A percentile compares a stretch with the other conserved stretches of the same genome.
phyloP scores from a whole-genome alignment of 2,329 filamentous ascomycete species.

The Macrophomina pseudophaseolina region DNA sequence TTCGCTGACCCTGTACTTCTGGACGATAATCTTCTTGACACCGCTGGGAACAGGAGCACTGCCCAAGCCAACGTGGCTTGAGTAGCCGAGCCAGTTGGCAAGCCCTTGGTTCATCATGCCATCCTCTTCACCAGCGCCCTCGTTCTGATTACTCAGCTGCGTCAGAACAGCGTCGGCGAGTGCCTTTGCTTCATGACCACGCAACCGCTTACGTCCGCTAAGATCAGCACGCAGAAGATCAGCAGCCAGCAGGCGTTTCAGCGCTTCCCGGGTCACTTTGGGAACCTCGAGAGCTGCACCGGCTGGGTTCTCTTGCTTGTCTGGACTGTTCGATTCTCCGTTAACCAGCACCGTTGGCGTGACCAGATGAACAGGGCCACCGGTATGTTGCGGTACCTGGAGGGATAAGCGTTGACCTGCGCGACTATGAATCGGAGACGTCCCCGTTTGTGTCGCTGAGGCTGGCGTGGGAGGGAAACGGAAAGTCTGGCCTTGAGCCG shows the following conservation, averaged over 20 bases:
- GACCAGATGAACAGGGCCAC: conserved; percentile 66
- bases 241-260: conserved; percentile 53
- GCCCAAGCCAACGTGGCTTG: conserved; percentile 44
- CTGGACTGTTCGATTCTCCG: conserved; percentile 44
- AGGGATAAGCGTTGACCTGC: conserved; percentile 59
- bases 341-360: conserved; percentile 64
- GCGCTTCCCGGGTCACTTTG: conserved; percentile 41
- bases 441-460: conserved; percentile 35
- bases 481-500: conserved; percentile 35
- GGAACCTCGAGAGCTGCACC: not conserved
- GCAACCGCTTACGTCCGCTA: conserved; percentile 49
- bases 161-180: conserved; percentile 52
- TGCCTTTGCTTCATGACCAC: conserved; percentile 53
- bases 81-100: conserved; percentile 49
- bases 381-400: conserved; percentile 66
- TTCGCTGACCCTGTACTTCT: conserved; percentile 47
- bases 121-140: conserved; percentile 27
- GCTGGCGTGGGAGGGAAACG: conserved; percentile 47
- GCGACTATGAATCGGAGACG: conserved; percentile 37
- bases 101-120: conserved; percentile 42
- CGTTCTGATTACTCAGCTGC: conserved; percentile 33
- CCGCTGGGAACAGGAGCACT: conserved; percentile 38
- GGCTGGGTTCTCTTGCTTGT: conserved; percentile 27
- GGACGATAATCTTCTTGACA: conserved; percentile 46
- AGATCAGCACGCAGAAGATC: conserved; percentile 55